Evolutionary conservation across 2,329 filamentous ascomycete genomes (phyloP).

Genomic region (Pseudocercospora cruenta): DNA sequence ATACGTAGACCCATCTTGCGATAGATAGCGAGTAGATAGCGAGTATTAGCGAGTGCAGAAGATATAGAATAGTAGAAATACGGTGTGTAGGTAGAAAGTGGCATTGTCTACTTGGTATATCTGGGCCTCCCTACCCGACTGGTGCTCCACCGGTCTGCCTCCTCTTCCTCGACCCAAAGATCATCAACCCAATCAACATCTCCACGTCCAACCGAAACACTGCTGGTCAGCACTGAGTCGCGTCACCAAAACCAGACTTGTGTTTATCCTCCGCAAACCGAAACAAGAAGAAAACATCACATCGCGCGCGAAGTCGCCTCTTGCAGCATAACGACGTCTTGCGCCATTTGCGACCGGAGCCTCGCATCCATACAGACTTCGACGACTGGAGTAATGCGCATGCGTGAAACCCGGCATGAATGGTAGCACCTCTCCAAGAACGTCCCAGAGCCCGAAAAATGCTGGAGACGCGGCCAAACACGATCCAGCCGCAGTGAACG

Average conservation of each 20-base stretch:
- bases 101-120: no score
- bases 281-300: slow-evolving; percentile 4
- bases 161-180: background rate
- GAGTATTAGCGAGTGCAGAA: no score
- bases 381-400: slow-evolving; percentile 18
- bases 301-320: background rate
- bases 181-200: background rate
- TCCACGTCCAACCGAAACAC: slow-evolving; percentile 1
- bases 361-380: background rate
- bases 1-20: no score
- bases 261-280: background rate
- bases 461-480: slow-evolving; percentile 19
- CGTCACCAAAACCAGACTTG: background rate
- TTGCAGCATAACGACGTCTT: background rate
- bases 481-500: slow-evolving; percentile 15
- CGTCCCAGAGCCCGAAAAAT: slow-evolving; percentile 20
- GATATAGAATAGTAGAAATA: no score
- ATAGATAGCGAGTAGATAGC: no score
- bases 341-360: slow-evolving; percentile 15
- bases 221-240: background rate
- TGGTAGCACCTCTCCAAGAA: slow-evolving; percentile 35
- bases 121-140: no score
- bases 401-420: slow-evolving; percentile 33
- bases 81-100: no score
- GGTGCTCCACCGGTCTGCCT: background rate